Base-by-base conservation (phyloP, 345 rosid genomes). In the Orychophragmus violaceus region DNA sequence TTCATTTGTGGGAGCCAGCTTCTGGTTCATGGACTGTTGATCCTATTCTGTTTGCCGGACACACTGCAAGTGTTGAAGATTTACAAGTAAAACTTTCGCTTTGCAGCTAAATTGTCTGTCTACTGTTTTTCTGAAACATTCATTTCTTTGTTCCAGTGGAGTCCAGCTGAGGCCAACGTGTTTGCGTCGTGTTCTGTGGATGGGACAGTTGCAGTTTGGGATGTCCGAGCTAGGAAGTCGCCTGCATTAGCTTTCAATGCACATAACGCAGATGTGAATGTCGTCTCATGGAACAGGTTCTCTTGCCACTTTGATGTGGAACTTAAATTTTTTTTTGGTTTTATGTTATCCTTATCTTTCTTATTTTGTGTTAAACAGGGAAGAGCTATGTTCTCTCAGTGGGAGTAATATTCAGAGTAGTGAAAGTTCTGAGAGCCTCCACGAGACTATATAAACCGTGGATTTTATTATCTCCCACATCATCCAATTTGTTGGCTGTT, bases 241-340 rank as follows among this genome's bases (percentile, higher is more conserved):
- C 84, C 98, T 3, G 84, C 77, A 8, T 73, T 76, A 45, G 79
- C 85, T 63, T 84, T 93, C 49, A 88, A 93, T 82, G 97, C 97
- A 17, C 97, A 93, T 65, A 62, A 85, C 42, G 87, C 97, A 25
- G 98, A 93, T 70, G 97, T 93, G 42, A 93, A 90, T 84, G 97
- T 93, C 49, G 82, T 93, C 62, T 88, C 97, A 52, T 93, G 98
- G 98, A 93, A 90, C 81, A 87, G 97, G 96, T 89, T 44, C 63
- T 51, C 74, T 2, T 2, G 12, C 55, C 52, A 27, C 32, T 71
- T 24, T 27, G 25, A 7, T 58, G 30, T 50, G 7, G 41, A 4
- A 23, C 24, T 46, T 32, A 2, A 29, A 6, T 12, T 7, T 0
- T 22, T 55, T 41, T 8, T 71, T 71, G 30, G 51, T 67, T 71